Base-by-base conservation (phyloP, 2,329 filamentous ascomycete genomes). In the Trichoderma brevicompactum region DNA sequence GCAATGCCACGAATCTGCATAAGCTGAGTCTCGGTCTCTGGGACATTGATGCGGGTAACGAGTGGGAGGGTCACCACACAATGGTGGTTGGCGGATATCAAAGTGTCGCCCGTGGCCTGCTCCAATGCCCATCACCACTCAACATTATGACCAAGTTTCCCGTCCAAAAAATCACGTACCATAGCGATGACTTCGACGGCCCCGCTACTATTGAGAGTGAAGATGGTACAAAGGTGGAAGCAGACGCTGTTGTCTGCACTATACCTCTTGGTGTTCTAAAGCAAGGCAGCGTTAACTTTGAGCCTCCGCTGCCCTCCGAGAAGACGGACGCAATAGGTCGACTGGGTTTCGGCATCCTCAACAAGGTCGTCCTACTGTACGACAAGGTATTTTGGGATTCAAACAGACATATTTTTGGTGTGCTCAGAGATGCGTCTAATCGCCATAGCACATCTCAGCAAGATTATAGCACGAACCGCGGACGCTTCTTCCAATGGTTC, bases 401-500 rank as follows among this genome's bases (percentile, higher is more conserved):
- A 6, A 85, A 89, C 49, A 87, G 92, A 69, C 93, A 99, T 75
- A 98, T 99, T 77, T 97, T 99, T 76, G 96, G 95, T 10, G 87
- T 97, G 46, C 81, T 99, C 48, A 89, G 94, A 65, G 88, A 92
- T 69, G 88, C 94, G 3, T 81, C 84, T 23, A 85, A 87, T 66
- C 81, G 84, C 3, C 84, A 88, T 65, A 96, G 92, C 73, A 83
- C 94, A 63, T 82, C 88, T 50, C 92, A 96, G 72, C 85, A 86
- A 58, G 91, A 97, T 69, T 98, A 98, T 73, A 82, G 88, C 5
- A 81, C 85, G 3, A 89, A 88, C 67, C 87, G 94, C 61, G 94
- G 94, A n/a, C 89, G 94, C 28, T 97, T 97, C 78, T 99, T 98
- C 73, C 87, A 99, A 71, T 98, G 97, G 86, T 98, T 97, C 86